These are phyloP conservation scores for Thalassiosira hispida DNA, from an alignment of 352 stramenopile species.

Conservation along the genomic window DNA sequence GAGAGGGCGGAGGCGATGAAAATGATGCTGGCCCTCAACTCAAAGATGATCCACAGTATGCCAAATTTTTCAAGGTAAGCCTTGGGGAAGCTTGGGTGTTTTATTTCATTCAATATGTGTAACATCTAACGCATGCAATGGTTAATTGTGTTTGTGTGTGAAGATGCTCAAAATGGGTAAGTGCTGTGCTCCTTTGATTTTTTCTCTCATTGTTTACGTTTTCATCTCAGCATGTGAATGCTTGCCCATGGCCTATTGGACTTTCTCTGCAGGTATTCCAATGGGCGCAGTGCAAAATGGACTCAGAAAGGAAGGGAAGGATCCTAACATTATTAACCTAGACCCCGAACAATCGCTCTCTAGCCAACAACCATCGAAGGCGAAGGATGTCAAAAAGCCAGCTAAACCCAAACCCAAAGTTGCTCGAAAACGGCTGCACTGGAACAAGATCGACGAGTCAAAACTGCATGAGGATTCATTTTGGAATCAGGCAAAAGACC, in stretches of 20 bases:
- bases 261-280: constrained; percentile 71
- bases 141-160: constrained; percentile 78
- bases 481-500: constrained; percentile 78
- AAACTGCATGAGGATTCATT: constrained; percentile 80
- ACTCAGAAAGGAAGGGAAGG: constrained; percentile 89
- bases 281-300: constrained; percentile 91
- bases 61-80: constrained; percentile 90
- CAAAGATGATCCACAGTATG: constrained; percentile 77
- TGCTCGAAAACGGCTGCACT: constrained; percentile 51
- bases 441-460: constrained; percentile 59
- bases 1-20: neutral
- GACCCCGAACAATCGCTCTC: constrained; percentile 52
- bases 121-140: too few relatives aligned
- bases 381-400: constrained; percentile 49
- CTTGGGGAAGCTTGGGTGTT: constrained; percentile 61
- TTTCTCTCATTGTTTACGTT: neutral
- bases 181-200: neutral
- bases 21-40: constrained; percentile 29
- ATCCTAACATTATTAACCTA: constrained; percentile 72
- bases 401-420: constrained; percentile 37
- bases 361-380: constrained; percentile 30
- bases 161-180: constrained; percentile 88
- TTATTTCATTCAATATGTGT: too few relatives aligned
- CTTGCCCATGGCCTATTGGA: too few relatives aligned
- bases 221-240: neutral